These are phyloP conservation scores for Pythium myriotylum DNA, from an alignment of 352 stramenopile genomes.

Conservation along the genomic window DNA sequence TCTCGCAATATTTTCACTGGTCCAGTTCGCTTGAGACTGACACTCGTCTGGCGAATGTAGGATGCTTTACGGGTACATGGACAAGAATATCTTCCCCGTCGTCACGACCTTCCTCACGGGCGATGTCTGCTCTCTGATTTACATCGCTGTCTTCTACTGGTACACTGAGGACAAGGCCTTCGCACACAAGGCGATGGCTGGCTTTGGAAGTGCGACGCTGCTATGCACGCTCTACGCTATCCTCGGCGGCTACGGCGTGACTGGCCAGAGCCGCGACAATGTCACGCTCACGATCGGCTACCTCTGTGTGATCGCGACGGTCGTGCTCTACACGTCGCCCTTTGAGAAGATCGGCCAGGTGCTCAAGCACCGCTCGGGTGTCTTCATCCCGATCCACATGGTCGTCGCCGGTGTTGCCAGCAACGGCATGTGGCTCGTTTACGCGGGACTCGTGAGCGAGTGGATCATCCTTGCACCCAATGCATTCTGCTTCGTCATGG, in stretches of 20 bases:
- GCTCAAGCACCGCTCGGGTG: conserved; percentile 23
- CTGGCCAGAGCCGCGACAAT: conserved; percentile 5
- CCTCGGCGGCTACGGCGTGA: conserved; percentile 18
- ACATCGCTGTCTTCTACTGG: conserved; percentile 23
- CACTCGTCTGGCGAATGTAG: not conserved
- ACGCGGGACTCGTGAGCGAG: conserved; percentile 19
- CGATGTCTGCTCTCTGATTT: conserved; percentile 20
- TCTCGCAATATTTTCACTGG: not conserved
- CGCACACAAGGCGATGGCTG: conserved; percentile 13
- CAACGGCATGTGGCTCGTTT: conserved; percentile 26
- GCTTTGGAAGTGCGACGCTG: conserved; percentile 12
- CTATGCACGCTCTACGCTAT: conserved; percentile 15
- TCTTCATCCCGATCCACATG: conserved; percentile 28
- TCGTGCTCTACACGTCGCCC: conserved; percentile 26
- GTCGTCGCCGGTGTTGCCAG: conserved; percentile 18
- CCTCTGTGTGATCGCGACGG: conserved; percentile 19
- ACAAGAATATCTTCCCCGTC: conserved; percentile 25
- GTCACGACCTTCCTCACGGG: conserved; percentile 24
- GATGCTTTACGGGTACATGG: conserved; percentile 22
- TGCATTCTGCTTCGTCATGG: conserved; percentile 24
- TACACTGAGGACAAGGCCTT: conserved; percentile 16
- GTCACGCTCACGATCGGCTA: conserved; percentile 25
- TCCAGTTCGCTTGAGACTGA: not conserved
- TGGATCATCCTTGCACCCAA: conserved; percentile 28
- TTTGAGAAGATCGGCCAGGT: conserved; percentile 28